Evolutionary conservation across 176 grass and related monocot species (phyloP), one percentile per base, ranked within the genome.

Genomic region (Oryza punctata): DNA sequence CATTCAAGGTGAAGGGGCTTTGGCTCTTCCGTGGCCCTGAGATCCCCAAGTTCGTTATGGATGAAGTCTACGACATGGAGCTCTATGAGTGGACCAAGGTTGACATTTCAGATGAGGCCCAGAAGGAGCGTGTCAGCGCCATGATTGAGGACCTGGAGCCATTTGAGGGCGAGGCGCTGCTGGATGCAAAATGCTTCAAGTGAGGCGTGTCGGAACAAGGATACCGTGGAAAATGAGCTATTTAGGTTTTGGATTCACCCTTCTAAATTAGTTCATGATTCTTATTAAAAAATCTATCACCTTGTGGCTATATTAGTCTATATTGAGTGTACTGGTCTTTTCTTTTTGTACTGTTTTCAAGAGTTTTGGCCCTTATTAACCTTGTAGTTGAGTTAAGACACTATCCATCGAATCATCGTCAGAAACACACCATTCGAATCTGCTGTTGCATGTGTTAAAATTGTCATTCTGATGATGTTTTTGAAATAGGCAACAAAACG

Each of bases 121-220:
- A 97, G 81, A 97, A 94, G 90, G 94, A 97, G 78, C 77, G 86
- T 0, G 88, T 84, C 24, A 92, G 77, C n/a, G 88, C 92, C 29
- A 97, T 97, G 94, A 97, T 97, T 1, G 94, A 94, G 74, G 94
- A 97, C 13, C 92, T 80, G 73, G 94, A 97, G 86, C 92, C 94
- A 1, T 97, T 97, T 1, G 94, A 94, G 69, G 92, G 94, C 0
- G 88, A 92, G 70, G 45, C 88, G 2, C 78, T 97, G 67, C 59
- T 97, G 46, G 92, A 94, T 57, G 95, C 95, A 19, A 97, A 94
- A 50, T 97, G 95, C 84, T 94, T 97, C 78, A 97, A 93, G 70
- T 93, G 91, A 92, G 82, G 32, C 12, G 12, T 1, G 1, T 32
- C 1, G 29, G 3, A 78, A 11, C 15, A 38, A 19, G 18, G 2